Conservation (phyloP, 306 rosid species). For the Quillaja saponaria region DNA sequence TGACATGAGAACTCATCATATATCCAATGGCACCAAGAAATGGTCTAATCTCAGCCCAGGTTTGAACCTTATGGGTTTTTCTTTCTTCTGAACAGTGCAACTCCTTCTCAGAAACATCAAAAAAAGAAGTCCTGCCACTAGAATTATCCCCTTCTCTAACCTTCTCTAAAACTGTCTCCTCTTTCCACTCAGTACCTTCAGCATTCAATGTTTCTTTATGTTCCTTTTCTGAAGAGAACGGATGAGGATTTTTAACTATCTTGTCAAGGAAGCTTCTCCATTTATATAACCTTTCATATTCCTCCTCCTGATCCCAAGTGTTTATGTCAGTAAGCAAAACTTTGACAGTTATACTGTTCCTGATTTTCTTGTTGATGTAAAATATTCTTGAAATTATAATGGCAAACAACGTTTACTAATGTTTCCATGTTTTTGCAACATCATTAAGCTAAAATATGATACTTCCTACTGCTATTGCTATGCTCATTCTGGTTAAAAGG, state of each 20-base stretch:
- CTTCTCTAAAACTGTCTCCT: constrained; percentile 37
- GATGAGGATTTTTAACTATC: constrained; percentile 39
- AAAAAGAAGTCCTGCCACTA: constrained; percentile 37
- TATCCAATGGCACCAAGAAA: constrained; percentile 60
- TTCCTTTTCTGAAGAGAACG: constrained; percentile 41
- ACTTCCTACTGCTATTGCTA: constrained; percentile 10
- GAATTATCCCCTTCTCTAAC: constrained; percentile 41
- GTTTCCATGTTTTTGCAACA: constrained; percentile 3
- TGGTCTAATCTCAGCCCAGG: constrained; percentile 68
- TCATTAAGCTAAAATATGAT: constrained; percentile 12
- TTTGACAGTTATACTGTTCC: neutral
- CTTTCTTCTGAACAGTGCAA: constrained; percentile 49
- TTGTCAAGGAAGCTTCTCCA: constrained; percentile 78
- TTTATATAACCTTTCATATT: constrained; percentile 68
- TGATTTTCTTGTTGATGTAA: constrained; percentile 22
- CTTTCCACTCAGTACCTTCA: constrained; percentile 44
- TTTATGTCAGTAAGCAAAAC: constrained; percentile 24
- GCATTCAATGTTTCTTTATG: constrained; percentile 36
- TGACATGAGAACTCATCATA: constrained; percentile 62
- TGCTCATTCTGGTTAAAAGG: constrained; percentile 4
- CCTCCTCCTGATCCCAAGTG: constrained; percentile 77
- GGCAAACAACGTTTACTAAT: constrained; percentile 13
- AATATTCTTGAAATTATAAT: constrained; percentile 12
- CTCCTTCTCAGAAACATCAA: constrained; percentile 40
- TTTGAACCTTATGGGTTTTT: constrained; percentile 42